phyloP scores from a whole-genome alignment of 1,284 basidiomycete genomes.

The Anthracocystis setariae region DNA sequence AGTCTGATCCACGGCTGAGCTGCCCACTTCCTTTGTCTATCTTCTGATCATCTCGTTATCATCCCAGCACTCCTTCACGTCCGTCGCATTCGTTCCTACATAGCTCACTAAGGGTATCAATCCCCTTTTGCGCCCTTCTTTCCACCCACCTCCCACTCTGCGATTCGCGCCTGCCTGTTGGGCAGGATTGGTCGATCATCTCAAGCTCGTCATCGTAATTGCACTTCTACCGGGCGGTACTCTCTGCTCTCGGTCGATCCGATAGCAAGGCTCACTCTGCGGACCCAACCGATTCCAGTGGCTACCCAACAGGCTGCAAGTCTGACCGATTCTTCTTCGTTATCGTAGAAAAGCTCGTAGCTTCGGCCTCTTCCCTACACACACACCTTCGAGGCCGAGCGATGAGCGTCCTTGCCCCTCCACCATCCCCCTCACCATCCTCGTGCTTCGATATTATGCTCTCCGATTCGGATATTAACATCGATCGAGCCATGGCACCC shows the following conservation, averaged over 20 bases:
- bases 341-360: too few species aligned
- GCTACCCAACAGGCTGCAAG: too few species aligned
- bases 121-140: too few species aligned
- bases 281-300: too few species aligned
- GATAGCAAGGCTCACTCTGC: neutral
- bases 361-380: neutral
- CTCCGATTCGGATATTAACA: constrained; percentile 48
- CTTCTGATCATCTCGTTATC: neutral
- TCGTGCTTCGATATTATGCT: constrained; percentile 49
- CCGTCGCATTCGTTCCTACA: neutral
- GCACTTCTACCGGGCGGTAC: too few species aligned
- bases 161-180: too few species aligned
- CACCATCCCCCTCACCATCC: constrained; percentile 49
- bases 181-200: too few species aligned
- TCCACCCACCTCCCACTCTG: too few species aligned
- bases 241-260: neutral
- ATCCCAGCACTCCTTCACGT: constrained; percentile 1
- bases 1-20: neutral
- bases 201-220: too few species aligned
- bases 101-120: neutral
- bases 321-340: too few species aligned
- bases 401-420: constrained; percentile 53
- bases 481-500: constrained; percentile 38
- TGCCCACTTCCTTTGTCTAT: neutral
- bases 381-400: constrained; percentile 11